Percentiles rank a stretch among this genome's conserved stretches.
Evolutionary conservation across 495 filamentous ascomycete species (phyloP).

Genomic region (Talaromyces ruber): DNA sequence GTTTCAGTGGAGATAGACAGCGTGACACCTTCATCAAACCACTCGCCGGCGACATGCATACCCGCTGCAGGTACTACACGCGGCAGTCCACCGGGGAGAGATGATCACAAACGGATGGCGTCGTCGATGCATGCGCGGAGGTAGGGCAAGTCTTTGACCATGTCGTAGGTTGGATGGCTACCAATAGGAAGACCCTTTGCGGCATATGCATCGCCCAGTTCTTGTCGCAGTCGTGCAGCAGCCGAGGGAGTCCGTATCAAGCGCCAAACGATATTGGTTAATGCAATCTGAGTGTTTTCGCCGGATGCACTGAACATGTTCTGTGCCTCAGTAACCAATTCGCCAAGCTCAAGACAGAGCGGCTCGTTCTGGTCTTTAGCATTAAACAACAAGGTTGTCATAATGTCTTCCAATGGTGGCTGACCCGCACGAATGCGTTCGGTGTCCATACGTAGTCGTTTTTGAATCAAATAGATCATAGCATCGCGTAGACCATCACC

Average conservation of each 20-base stretch:
- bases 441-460: not conserved
- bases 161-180: not conserved
- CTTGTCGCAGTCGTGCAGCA: not conserved
- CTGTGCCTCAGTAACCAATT: not conserved
- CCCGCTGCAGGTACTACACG: not conserved
- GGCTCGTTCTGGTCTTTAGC: not conserved
- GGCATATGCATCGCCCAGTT: not conserved
- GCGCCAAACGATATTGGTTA: not conserved
- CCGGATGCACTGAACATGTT: not conserved
- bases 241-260: not conserved
- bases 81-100: not conserved
- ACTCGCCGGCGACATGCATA: not conserved
- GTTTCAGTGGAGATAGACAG: not conserved
- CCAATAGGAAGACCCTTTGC: no score
- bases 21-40: not conserved
- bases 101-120: not conserved
- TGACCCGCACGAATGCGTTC: not conserved
- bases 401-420: not conserved
- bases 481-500: not conserved
- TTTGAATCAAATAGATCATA: not conserved
- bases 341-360: not conserved
- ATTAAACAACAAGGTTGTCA: not conserved
- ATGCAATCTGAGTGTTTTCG: not conserved
- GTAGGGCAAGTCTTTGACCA: not conserved
- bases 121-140: not conserved